Conservation (phyloP, 2,329 filamentous ascomycete genomes). For the Zymoseptoria brevis region DNA sequence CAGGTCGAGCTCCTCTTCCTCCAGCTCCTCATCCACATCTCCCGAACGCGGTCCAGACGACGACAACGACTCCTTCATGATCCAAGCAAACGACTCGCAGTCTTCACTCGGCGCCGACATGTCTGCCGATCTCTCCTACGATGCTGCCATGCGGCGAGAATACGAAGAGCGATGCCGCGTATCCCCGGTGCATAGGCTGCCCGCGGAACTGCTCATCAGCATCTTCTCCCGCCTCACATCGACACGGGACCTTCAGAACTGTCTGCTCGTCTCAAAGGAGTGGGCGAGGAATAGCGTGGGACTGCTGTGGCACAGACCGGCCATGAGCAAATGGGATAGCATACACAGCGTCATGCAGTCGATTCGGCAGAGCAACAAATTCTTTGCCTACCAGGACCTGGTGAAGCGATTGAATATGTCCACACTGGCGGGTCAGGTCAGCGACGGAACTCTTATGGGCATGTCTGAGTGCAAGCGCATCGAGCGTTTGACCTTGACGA, state of each 20-base stretch:
- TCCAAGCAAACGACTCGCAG: conserved; percentile 77
- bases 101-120: conserved; percentile 77
- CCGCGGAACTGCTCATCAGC: conserved; percentile 88
- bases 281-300: conserved; percentile 93
- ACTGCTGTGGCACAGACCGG: conserved; percentile 86
- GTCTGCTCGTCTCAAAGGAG: conserved; percentile 87
- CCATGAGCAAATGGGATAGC: conserved; percentile 79
- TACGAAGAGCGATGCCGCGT: conserved; percentile 59
- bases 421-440: conserved; percentile 65
- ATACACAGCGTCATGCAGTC: conserved; percentile 74
- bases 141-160: conserved; percentile 50
- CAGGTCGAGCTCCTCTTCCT: conserved; percentile 29
- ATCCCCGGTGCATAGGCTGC: conserved; percentile 75
- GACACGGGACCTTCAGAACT: conserved; percentile 65
- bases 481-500: conserved; percentile 86
- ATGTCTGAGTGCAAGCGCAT: conserved; percentile 80
- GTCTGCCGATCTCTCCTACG: conserved; percentile 47
- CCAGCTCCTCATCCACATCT: conserved; percentile 63
- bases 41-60: conserved; percentile 71
- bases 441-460: conserved; percentile 79
- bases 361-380: conserved; percentile 62
- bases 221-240: conserved; percentile 81
- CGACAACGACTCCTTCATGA: conserved; percentile 87
- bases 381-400: conserved; percentile 82
- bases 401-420: conserved; percentile 90